Conservation (phyloP, 106 monocot species). For the Xerophyta viscosa region DNA sequence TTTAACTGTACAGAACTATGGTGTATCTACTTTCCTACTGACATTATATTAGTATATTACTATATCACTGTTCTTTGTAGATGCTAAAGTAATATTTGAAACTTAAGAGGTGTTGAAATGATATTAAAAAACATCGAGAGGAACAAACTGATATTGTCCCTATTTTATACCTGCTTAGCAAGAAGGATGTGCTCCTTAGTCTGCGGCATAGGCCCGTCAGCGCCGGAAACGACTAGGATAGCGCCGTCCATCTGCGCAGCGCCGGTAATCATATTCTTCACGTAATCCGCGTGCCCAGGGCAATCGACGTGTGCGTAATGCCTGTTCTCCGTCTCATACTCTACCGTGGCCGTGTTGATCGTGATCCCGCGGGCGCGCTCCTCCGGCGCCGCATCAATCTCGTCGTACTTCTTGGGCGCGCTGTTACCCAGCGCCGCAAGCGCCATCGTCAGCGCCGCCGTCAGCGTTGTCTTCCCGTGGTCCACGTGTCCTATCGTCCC, state of each 20-base stretch:
- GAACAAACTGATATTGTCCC: too few species aligned
- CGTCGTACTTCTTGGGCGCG: constrained; percentile 63
- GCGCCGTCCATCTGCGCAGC: constrained; percentile 89
- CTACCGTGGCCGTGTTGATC: constrained; percentile 80
- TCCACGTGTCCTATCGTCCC: constrained; percentile 73
- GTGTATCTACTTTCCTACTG: too few species aligned
- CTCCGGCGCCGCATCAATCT: constrained; percentile 80
- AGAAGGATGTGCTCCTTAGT: constrained; percentile 78
- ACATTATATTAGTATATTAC: too few species aligned
- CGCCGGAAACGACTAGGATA: constrained; percentile 66
- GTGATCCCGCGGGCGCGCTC: constrained; percentile 75
- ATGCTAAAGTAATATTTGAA: too few species aligned
- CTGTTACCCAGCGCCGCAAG: constrained; percentile 34
- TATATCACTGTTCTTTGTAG: too few species aligned
- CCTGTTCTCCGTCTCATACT: constrained; percentile 67
- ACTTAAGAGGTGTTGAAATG: too few species aligned
- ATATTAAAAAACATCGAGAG: too few species aligned
- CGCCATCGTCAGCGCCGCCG: constrained; percentile 65
- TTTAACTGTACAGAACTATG: too few species aligned
- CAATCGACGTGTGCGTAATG: constrained; percentile 83
- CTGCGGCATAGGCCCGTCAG: constrained; percentile 81
- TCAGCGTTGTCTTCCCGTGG: constrained; percentile 74
- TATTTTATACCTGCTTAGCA: constrained; percentile 34
- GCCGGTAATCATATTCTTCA: constrained; percentile 93
- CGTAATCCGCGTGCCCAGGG: constrained; percentile 75